Evolutionary conservation across 2,329 filamentous ascomycete genomes (phyloP).

Genomic region (Hirsutella thompsonii): DNA sequence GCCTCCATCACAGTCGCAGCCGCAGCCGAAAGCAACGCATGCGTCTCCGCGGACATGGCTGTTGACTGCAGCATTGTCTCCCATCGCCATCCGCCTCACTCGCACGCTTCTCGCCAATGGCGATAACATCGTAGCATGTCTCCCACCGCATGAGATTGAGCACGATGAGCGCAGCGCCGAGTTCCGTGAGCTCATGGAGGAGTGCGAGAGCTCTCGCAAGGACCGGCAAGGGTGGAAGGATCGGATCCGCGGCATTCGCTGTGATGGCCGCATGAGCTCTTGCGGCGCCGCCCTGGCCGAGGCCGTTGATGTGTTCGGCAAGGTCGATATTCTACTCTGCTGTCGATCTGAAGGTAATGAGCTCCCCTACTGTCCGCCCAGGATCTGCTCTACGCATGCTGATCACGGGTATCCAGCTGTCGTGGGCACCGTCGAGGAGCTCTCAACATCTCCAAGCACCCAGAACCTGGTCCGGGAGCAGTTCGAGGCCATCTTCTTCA

Average conservation of each 20-base stretch:
- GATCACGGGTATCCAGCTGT: constrained; percentile 44
- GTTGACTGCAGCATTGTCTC: constrained; percentile 74
- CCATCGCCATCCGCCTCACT: constrained; percentile 71
- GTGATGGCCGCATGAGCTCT: constrained; percentile 53
- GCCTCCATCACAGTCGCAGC: constrained; percentile 1
- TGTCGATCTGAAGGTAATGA: constrained; percentile 84
- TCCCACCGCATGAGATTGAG: constrained; percentile 68
- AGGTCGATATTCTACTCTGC: constrained; percentile 81
- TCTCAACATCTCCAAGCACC: constrained; percentile 59
- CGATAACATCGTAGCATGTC: constrained; percentile 76
- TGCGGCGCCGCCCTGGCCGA: constrained; percentile 82
- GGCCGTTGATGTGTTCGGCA: constrained; percentile 70
- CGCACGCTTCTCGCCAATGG: constrained; percentile 78
- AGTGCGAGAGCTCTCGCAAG: constrained; percentile 49
- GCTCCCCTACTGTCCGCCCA: too few relatives aligned
- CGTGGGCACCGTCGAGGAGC: constrained; percentile 82
- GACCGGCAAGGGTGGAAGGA: constrained; percentile 70
- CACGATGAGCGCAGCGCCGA: constrained; percentile 63
- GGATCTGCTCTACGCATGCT: not conserved
- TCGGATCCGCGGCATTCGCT: constrained; percentile 53
- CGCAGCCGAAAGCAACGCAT: constrained; percentile 38
- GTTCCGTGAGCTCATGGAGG: constrained; percentile 66
- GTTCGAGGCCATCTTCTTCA: constrained; percentile 92
- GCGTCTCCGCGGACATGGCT: constrained; percentile 84
- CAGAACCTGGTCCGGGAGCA: constrained; percentile 75